Evolutionary conservation across 1,284 basidiomycete genomes (phyloP).

Genomic region (Boletellus deceptivus): DNA sequence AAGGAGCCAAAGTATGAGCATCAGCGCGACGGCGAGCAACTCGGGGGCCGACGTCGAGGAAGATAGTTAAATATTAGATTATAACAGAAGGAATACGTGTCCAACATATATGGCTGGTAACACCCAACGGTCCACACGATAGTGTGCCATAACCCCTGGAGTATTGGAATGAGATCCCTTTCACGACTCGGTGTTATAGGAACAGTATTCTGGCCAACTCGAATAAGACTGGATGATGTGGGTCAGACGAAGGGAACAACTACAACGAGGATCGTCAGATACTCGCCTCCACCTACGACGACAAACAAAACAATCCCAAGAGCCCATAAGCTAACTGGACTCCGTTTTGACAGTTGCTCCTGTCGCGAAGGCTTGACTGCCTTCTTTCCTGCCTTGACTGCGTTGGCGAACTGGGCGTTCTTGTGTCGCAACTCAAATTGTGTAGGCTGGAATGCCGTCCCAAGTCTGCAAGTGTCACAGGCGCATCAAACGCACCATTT

Average conservation of each 20-base stretch:
- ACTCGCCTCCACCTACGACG: slow-evolving; percentile 71
- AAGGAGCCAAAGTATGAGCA: slow-evolving; percentile 55
- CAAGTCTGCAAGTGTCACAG: background rate
- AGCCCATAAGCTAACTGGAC: slow-evolving; percentile 70
- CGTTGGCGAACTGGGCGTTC: slow-evolving; percentile 74
- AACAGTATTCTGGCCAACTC: slow-evolving; percentile 67
- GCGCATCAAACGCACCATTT: slow-evolving; percentile 20
- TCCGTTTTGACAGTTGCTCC: slow-evolving; percentile 65
- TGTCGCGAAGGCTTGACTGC: slow-evolving; percentile 68
- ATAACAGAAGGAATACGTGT: slow-evolving; percentile 20
- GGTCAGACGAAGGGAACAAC: slow-evolving; percentile 6
- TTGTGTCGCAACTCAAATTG: slow-evolving; percentile 77
- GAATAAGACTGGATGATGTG: slow-evolving; percentile 55
- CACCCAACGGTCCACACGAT: slow-evolving; percentile 9
- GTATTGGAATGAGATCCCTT: slow-evolving; percentile 2
- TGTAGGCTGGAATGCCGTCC: slow-evolving; percentile 44
- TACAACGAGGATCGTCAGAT: background rate
- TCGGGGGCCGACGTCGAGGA: slow-evolving; percentile 40
- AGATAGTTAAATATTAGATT: slow-evolving; percentile 27
- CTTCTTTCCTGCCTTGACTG: slow-evolving; percentile 70
- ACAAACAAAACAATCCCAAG: slow-evolving; percentile 68
- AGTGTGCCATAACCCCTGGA: slow-evolving; percentile 1
- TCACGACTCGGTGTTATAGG: slow-evolving; percentile 40
- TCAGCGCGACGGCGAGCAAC: slow-evolving; percentile 45
- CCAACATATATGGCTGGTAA: slow-evolving; percentile 13